phyloP scores from a whole-genome alignment of 352 stramenopile genomes.

The Globisporangium spiculum region DNA sequence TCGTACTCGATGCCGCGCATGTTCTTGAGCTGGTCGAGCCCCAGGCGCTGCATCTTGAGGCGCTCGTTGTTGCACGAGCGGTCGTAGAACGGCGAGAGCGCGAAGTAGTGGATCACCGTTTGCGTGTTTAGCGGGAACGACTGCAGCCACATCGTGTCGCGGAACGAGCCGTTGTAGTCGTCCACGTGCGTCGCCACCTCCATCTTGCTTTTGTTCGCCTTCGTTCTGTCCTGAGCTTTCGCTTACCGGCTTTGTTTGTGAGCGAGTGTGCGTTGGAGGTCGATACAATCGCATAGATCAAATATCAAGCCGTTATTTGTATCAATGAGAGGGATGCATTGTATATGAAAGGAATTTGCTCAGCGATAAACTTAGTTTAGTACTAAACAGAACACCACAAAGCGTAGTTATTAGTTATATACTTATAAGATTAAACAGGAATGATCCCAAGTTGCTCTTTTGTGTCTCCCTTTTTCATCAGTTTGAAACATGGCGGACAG shows the following conservation, averaged over 20 bases:
- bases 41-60: slow-evolving; percentile 88
- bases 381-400: not conserved
- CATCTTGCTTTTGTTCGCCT: slow-evolving; percentile 30
- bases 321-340: not conserved
- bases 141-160: slow-evolving; percentile 86
- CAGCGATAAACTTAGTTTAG: not conserved
- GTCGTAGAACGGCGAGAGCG: slow-evolving; percentile 87
- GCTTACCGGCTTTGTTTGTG: not conserved
- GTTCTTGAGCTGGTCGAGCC: slow-evolving; percentile 84
- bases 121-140: slow-evolving; percentile 81
- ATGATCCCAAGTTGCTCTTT: not conserved
- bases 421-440: not conserved
- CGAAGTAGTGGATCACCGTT: slow-evolving; percentile 88
- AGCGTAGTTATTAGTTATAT: not conserved
- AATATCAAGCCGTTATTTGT: not conserved
- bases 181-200: slow-evolving; percentile 70
- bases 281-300: not conserved
- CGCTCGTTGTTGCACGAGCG: slow-evolving; percentile 89
- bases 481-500: slow-evolving; percentile 1
- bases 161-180: slow-evolving; percentile 88
- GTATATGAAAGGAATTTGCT: not conserved
- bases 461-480: not conserved
- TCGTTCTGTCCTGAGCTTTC: not conserved
- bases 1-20: slow-evolving; percentile 89
- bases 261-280: not conserved